phyloP scores from a whole-genome alignment of 2,329 filamentous ascomycete species.

The Kalmusia sp. region DNA sequence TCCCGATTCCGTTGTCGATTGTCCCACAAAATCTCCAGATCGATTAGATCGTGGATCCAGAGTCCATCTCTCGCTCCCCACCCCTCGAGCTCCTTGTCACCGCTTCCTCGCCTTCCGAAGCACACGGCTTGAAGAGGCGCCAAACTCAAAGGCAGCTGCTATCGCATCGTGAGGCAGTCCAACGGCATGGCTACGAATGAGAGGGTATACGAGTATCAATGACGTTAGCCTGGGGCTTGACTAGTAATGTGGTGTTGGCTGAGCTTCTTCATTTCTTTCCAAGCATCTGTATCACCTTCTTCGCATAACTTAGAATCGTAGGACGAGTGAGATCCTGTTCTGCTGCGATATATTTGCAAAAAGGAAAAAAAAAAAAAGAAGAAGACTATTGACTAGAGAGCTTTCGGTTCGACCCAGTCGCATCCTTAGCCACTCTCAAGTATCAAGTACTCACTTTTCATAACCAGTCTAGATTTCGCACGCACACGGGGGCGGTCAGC shows the following conservation, averaged over 20 bases:
- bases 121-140: too few species aligned
- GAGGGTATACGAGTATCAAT: neutral
- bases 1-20: neutral
- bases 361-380: neutral
- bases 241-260: neutral
- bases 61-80: neutral
- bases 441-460: too few species aligned
- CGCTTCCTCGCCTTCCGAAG: neutral
- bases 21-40: slow-evolving; percentile 5
- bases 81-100: too few species aligned
- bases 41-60: slow-evolving; percentile 3
- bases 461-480: too few species aligned
- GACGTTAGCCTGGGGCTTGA: neutral
- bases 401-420: too few species aligned
- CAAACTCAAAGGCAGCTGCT: neutral
- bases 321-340: too few species aligned
- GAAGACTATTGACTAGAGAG: too few species aligned
- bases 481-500: too few species aligned
- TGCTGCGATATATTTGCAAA: too few species aligned
- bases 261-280: neutral
- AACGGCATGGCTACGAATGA: neutral
- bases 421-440: too few species aligned
- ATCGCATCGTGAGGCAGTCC: neutral
- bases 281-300: too few species aligned
- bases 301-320: too few species aligned